A percentile compares a stretch with the other conserved stretches of the same genome.
These are phyloP conservation scores for Entonaema liquescens DNA, from an alignment of 495 filamentous ascomycete species.

Conservation along the genomic window DNA sequence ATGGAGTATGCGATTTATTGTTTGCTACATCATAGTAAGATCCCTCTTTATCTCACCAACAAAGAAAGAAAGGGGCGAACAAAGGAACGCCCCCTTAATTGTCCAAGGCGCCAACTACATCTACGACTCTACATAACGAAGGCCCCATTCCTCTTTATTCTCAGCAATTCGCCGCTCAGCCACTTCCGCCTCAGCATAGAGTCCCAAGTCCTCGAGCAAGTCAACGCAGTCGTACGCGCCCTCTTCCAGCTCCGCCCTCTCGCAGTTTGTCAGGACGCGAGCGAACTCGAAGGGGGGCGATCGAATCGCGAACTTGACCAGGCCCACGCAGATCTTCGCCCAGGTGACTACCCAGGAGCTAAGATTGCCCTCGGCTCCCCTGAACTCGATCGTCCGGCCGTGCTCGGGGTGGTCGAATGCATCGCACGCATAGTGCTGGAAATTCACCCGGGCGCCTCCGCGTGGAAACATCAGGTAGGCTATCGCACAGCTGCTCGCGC, in stretches of 20 bases:
- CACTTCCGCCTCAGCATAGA: constrained; percentile 23
- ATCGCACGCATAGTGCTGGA: background rate
- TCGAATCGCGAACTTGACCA: constrained; percentile 40
- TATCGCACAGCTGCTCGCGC: constrained; percentile 6
- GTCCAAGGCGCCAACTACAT: background rate
- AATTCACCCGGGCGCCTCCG: background rate
- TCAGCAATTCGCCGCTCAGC: constrained; percentile 23
- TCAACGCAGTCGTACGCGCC: constrained; percentile 35
- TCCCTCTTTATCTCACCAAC: too few species aligned
- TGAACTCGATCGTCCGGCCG: constrained; percentile 50
- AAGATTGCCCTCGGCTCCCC: constrained; percentile 49
- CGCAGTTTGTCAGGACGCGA: constrained; percentile 19
- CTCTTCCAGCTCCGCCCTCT: background rate
- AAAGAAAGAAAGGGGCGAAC: too few species aligned
- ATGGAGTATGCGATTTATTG: too few species aligned
- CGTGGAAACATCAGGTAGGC: background rate
- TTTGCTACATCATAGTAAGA: too few species aligned
- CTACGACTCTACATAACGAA: background rate
- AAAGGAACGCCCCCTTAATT: background rate
- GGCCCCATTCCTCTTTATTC: background rate
- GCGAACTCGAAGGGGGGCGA: constrained; percentile 25
- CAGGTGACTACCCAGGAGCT: constrained; percentile 40
- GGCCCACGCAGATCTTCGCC: constrained; percentile 45
- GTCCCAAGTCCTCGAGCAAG: constrained; percentile 36
- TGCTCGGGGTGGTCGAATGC: background rate